Evolutionary conservation across 2,329 filamentous ascomycete species (phyloP).

Genomic region (Helotiales sp.): DNA sequence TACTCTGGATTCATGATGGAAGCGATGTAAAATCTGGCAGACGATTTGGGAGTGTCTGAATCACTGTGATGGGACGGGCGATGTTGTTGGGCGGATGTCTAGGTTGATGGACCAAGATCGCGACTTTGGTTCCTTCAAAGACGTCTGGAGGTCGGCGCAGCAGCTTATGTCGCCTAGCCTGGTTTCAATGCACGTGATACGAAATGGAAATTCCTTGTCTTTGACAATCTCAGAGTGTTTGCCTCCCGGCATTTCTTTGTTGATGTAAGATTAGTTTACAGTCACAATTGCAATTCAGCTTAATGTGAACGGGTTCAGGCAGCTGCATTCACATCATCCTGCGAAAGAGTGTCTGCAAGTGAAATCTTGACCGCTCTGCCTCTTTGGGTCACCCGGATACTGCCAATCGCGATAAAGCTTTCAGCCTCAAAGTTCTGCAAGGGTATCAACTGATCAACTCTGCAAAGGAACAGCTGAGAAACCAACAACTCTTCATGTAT

Average conservation of each 20-base stretch:
- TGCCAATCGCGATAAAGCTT: constrained; percentile 17
- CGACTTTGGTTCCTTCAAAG: constrained; percentile 13
- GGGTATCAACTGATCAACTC: not conserved
- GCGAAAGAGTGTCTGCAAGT: not conserved
- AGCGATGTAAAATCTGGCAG: constrained; percentile 3
- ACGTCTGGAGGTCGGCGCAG: constrained; percentile 14
- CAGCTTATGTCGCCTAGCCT: constrained; percentile 11
- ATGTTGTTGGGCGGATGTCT: constrained; percentile 16
- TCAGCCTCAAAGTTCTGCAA: not conserved
- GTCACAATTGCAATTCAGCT: not conserved
- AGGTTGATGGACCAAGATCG: constrained; percentile 21
- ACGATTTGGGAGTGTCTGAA: not conserved
- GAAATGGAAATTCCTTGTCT: constrained; percentile 2
- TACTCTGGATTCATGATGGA: constrained; percentile 87
- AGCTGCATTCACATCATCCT: not conserved
- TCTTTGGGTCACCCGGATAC: not conserved
- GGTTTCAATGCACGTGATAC: constrained; percentile 14
- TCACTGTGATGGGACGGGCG: constrained; percentile 16
- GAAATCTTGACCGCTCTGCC: constrained; percentile 6
- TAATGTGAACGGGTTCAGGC: not conserved
- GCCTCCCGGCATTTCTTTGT: not conserved
- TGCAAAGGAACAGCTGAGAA: not conserved
- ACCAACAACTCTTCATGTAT: not conserved
- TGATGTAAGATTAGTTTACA: not conserved
- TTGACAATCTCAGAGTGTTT: not conserved